These are phyloP conservation scores for Tephrocybe rancida DNA, from an alignment of 768 basidiomycete species.

Conservation along the genomic window DNA sequence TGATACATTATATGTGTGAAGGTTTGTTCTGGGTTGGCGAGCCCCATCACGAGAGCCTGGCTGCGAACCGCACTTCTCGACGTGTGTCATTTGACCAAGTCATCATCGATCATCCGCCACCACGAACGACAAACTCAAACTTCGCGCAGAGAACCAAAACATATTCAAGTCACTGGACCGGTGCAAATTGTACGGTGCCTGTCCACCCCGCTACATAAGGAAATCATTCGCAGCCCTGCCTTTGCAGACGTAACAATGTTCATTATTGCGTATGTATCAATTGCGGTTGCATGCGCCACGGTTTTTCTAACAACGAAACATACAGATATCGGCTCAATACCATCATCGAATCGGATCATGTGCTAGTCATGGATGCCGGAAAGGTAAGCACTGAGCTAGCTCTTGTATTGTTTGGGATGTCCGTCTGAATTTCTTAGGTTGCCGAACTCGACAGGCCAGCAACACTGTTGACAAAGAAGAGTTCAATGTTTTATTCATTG, in stretches of 20 bases:
- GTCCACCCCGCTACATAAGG: too few relatives aligned
- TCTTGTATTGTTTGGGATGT: not conserved
- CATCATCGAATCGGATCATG: constrained; percentile 78
- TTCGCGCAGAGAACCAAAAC: too few relatives aligned
- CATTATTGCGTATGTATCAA: constrained; percentile 75
- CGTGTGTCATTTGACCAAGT: too few relatives aligned
- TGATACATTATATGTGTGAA: too few relatives aligned
- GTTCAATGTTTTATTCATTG: constrained; percentile 64
- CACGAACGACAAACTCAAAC: too few relatives aligned
- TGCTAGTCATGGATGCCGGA: constrained; percentile 87
- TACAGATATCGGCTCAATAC: constrained; percentile 79
- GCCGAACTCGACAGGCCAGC: constrained; percentile 79
- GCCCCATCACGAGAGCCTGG: too few relatives aligned
- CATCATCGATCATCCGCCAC: too few relatives aligned
- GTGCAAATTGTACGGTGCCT: too few relatives aligned
- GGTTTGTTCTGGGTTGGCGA: too few relatives aligned
- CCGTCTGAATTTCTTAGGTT: constrained; percentile 40
- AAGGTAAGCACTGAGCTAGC: constrained; percentile 44
- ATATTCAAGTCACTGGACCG: too few relatives aligned
- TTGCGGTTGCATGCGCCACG: not conserved
- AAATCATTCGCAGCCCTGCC: constrained; percentile 78
- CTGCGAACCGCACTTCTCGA: too few relatives aligned
- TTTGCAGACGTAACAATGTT: constrained; percentile 82
- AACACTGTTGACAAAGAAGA: constrained; percentile 57
- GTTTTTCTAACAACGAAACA: constrained; percentile 1